Percentiles rank a stretch among this genome's conserved stretches.
phyloP scores from a whole-genome alignment of 208 protist genomes.

The Naegleria fowleri region DNA sequence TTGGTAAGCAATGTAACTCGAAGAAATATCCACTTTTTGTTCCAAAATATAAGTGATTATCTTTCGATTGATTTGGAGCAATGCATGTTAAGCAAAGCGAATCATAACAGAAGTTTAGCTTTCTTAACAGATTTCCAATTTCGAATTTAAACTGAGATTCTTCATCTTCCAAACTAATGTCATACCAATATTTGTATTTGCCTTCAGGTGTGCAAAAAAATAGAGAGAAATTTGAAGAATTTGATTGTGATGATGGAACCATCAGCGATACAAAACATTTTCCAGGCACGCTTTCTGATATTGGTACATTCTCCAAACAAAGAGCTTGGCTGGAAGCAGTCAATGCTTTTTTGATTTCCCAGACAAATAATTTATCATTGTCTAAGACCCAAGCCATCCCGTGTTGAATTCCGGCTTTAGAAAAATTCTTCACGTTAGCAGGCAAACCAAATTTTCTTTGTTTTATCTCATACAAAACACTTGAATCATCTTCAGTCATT shows the following conservation, averaged over 20 bases:
- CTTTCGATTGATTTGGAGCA: not conserved
- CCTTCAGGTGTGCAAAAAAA: not conserved
- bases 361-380: not conserved
- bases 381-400: not conserved
- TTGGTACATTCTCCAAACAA: not conserved
- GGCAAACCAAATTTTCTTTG: not conserved
- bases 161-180: not conserved
- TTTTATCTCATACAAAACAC: not conserved
- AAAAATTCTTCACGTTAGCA: not conserved
- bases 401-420: not conserved
- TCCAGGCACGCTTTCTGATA: not conserved
- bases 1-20: not conserved
- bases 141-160: not conserved
- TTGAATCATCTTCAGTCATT: not conserved
- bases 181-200: conserved; percentile 3
- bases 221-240: not conserved
- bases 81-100: not conserved
- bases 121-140: not conserved
- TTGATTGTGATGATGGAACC: not conserved
- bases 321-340: not conserved
- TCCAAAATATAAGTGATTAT: not conserved
- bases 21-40: not conserved
- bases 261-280: not conserved
- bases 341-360: not conserved
- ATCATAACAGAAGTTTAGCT: not conserved